Base-by-base conservation (phyloP, 2,329 filamentous ascomycete genomes). In the Fusarium falciforme region DNA sequence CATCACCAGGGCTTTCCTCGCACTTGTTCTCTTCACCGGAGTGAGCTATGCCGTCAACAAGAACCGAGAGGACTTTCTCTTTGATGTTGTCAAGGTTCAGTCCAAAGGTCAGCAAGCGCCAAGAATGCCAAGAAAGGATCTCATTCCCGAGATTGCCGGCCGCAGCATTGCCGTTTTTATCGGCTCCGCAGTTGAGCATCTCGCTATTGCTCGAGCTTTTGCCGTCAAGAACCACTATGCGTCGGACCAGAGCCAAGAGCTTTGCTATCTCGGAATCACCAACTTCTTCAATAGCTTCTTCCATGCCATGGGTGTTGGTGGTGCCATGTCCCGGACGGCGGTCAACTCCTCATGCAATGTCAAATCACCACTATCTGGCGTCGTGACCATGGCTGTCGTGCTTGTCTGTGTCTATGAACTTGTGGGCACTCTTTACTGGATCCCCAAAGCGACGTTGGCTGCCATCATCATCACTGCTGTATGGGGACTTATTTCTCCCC, bases 401-500 rank as follows among this genome's bases (percentile, higher is more conserved):
- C 82, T 93, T 9, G 79, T 92, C 2, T 89, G 87, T 22, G 87
- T 93, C 29, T 92, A 90, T 76, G 86, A 90, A 67, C 86, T 92
- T 40, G 88, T 88, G 0, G 88, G 87, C 0, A 87, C 89, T 0
- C 84, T 93, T 0, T 92, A 90, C 81, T 93, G 90, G 89, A 90
- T 93, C n/a, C 91, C 91, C 1, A 91, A 91, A 74, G 86, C 90
- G 0, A 91, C 89, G 0, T 84, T 93, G 1, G 87, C 91, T 1
- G 91, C 90, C 3, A 91, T 93, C 69, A 92, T 93, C 71, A 91
- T 92, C 73, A 90, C 88, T 68, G 90, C 90, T 7, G 89, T 92
- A 0, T 88, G 88, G 81, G 89, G 90, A 42, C 84, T 92, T 8
- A 89, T 92, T 52, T 88, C 88, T 0, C 86, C 89, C 0, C 87